Conservation (phyloP, 257 asterid species). For the Solanum clarkiae region DNA sequence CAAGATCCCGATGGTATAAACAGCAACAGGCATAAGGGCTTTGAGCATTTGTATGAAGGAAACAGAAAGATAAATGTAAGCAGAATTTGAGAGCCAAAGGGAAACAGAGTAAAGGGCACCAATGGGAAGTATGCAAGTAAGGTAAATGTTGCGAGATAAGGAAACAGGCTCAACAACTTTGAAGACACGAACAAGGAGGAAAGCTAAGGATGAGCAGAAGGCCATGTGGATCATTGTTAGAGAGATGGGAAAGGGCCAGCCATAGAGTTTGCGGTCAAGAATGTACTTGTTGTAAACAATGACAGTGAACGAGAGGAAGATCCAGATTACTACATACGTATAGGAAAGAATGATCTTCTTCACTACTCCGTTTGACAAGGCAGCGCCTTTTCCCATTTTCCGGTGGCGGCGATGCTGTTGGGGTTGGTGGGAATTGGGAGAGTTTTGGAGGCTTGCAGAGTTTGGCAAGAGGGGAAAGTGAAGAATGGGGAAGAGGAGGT, state of each 20-base stretch:
- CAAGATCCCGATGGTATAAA: constrained; percentile 2
- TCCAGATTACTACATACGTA: constrained; percentile 15
- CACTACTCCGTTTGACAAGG: constrained; percentile 4
- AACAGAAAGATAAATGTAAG: constrained; percentile 1
- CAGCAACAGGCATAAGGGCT: constrained; percentile 9
- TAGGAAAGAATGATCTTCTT: constrained; percentile 12
- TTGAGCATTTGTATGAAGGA: constrained; percentile 6
- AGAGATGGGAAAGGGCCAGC: constrained; percentile 14
- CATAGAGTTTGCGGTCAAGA: constrained; percentile 11
- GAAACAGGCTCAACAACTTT: constrained; percentile 5
- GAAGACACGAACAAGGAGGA: constrained; percentile 5
- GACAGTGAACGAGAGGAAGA: constrained; percentile 17
- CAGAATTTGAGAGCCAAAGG: constrained; percentile 5
- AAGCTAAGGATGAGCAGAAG: constrained; percentile 8
- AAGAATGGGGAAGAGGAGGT: background rate
- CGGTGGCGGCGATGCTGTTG: background rate
- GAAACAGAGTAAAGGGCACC: background rate
- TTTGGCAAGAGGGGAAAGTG: background rate
- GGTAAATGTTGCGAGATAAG: constrained; percentile 2
- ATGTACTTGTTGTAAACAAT: constrained; percentile 20
- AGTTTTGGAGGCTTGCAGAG: background rate
- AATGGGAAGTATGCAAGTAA: constrained; percentile 6
- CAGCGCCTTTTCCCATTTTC: constrained; percentile 5
- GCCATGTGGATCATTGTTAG: constrained; percentile 18
- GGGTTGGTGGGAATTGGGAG: background rate